Conservation (phyloP, 2,329 filamentous ascomycete species). For the Colletotrichum lindemuthianum region DNA sequence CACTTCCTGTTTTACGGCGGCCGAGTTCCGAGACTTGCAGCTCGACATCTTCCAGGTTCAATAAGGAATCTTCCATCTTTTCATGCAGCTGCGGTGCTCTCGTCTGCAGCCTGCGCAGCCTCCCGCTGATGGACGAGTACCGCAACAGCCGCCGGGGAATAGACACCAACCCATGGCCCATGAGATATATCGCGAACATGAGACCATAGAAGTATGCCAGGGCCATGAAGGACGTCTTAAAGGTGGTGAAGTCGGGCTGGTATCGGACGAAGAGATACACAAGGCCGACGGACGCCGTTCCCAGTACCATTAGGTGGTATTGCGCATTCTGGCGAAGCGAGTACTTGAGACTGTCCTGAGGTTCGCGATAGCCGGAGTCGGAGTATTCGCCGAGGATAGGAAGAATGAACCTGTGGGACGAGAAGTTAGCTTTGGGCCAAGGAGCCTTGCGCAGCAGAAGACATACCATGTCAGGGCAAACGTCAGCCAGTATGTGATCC, state of each 20-base stretch:
- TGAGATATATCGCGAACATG: constrained; percentile 91
- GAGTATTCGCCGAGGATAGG: constrained; percentile 94
- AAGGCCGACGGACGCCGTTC: constrained; percentile 74
- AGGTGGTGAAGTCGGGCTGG: constrained; percentile 74
- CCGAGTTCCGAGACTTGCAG: constrained; percentile 81
- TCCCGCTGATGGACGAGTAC: constrained; percentile 79
- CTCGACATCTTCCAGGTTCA: constrained; percentile 83
- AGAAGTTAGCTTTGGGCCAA: constrained; percentile 23
- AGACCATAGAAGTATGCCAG: constrained; percentile 95
- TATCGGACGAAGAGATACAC: constrained; percentile 86
- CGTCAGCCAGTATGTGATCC: constrained; percentile 96
- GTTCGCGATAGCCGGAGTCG: constrained; percentile 91
- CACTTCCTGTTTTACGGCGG: constrained; percentile 81
- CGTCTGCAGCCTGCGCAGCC: constrained; percentile 78
- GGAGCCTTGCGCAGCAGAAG: neutral
- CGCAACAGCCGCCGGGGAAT: constrained; percentile 85
- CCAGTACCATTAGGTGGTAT: constrained; percentile 85
- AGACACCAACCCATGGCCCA: constrained; percentile 95
- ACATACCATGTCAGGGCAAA: constrained; percentile 91
- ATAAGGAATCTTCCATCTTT: constrained; percentile 84
- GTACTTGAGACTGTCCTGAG: constrained; percentile 82
- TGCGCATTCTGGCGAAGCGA: constrained; percentile 87
- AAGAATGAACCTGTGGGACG: constrained; percentile 76
- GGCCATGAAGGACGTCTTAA: constrained; percentile 91
- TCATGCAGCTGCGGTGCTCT: constrained; percentile 87